These are phyloP conservation scores for Grosmannia huntii DNA, from an alignment of 2,329 filamentous ascomycete species.

Conservation along the genomic window DNA sequence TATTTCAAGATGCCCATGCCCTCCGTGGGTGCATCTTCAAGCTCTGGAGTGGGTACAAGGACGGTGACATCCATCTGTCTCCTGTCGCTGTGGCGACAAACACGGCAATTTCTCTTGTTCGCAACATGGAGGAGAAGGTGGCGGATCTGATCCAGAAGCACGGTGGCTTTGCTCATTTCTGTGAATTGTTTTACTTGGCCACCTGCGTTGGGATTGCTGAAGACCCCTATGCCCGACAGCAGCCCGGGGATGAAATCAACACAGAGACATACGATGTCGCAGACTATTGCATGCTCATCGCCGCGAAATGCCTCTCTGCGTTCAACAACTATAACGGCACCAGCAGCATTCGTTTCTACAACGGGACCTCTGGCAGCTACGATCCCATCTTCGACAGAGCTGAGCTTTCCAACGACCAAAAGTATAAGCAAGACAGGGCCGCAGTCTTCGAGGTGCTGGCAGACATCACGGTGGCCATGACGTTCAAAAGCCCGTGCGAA, in stretches of 20 bases:
- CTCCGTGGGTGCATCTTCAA: constrained; percentile 17
- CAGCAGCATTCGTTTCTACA: constrained; percentile 12
- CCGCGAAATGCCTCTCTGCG: constrained; percentile 9
- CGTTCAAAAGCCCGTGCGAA: background rate
- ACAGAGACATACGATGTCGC: constrained; percentile 18
- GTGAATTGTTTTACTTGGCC: background rate
- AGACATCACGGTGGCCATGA: background rate
- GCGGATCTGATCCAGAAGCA: constrained; percentile 13
- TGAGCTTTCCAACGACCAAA: background rate
- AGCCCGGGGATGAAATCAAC: background rate
- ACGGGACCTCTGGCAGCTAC: constrained; percentile 15
- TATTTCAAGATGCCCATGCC: constrained; percentile 19
- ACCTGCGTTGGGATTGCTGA: background rate
- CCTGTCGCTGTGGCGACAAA: constrained; percentile 24
- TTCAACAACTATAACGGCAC: constrained; percentile 1
- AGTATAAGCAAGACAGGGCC: constrained; percentile 22
- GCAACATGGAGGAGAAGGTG: constrained; percentile 19
- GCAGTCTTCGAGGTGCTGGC: constrained; percentile 20
- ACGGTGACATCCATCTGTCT: constrained; percentile 17
- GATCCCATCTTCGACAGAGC: constrained; percentile 9
- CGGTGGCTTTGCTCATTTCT: constrained; percentile 9
- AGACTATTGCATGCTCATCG: constrained; percentile 11
- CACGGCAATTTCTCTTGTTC: constrained; percentile 22
- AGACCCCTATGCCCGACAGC: background rate
- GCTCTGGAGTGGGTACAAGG: constrained; percentile 20